Evolutionary conservation across 2,329 filamentous ascomycete genomes (phyloP), one percentile per base, ranked within the genome.

Genomic region (Hymenoscyphus albidus): DNA sequence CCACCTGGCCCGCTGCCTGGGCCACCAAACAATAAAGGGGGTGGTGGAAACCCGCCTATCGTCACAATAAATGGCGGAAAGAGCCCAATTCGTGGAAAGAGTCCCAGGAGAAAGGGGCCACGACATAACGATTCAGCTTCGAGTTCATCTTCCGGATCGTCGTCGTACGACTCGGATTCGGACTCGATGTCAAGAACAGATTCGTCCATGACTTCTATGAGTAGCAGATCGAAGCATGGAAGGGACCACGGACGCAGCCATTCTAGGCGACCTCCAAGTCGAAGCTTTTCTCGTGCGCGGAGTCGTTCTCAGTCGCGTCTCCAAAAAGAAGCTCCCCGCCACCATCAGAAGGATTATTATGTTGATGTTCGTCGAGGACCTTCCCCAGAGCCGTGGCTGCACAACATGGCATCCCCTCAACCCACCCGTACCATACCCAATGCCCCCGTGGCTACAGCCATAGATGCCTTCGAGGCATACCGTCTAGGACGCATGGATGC

Each of bases 71-170:
- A 35, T 0, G 1, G 35, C 9, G 35, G 2, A 35, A 35, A 35
- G 35, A 35, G 35, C 35, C 35, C 35, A 35, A 4, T 1, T 7
- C 35, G 35, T 35, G 9, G 35, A 10, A 35, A 35, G 35, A 35
- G 35, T 35, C 35, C 35, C 5, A 4, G 35, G 5, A 35, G 35
- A 7, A 35, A 35, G 35, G 9, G 6, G 5, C 35, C 6, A 35
- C 35, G 35, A 35, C n/a, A 22, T 18, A 51, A n/a, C 22, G n/a
- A 22, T 22, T 51, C 44, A 60, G 14, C 61, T 40, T 31, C 63
- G 61, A 60, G 39, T 58, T 27, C 62, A 5, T 48, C 59, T 22
- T 35, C 60, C 48, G 9, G 35, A 10, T 35, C 35, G 35, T 35
- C 35, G 35, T 35, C 44, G 14, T 51, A 51, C 9, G n/a, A 51